A percentile compares a stretch with the other conserved stretches of the same genome.
Conservation (phyloP, 345 rosid species). For the Microthlaspi erraticum region DNA sequence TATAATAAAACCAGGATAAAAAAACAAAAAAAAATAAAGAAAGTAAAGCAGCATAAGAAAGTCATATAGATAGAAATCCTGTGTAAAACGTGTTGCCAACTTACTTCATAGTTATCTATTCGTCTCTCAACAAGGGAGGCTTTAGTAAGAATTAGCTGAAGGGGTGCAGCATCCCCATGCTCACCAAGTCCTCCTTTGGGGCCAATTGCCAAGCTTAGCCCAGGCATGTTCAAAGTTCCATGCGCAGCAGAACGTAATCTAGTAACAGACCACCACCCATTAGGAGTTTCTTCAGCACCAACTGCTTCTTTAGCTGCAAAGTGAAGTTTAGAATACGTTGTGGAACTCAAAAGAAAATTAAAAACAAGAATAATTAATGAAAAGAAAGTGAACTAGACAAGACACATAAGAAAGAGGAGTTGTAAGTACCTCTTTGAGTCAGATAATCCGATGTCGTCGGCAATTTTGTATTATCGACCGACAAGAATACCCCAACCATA, state of each 20-base stretch:
- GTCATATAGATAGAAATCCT: constrained; percentile 4
- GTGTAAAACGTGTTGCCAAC: constrained; percentile 50
- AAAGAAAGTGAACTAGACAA: constrained; percentile 14
- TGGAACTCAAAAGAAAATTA: constrained; percentile 1
- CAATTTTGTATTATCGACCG: constrained; percentile 74
- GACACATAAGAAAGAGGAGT: constrained; percentile 16
- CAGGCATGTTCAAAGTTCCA: constrained; percentile 87
- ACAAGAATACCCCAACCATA: constrained; percentile 70
- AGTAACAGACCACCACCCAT: constrained; percentile 90
- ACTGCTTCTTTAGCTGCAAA: constrained; percentile 84
- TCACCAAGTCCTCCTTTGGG: constrained; percentile 99
- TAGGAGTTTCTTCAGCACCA: constrained; percentile 93
- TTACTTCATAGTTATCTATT: constrained; percentile 98
- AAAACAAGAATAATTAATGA: constrained; percentile 13
- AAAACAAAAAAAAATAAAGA: constrained; percentile 14
- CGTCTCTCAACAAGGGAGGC: constrained; percentile 96
- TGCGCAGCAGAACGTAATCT: constrained; percentile 92
- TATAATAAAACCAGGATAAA: not conserved
- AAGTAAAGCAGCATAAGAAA: constrained; percentile 13
- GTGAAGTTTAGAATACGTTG: constrained; percentile 16
- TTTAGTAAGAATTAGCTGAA: constrained; percentile 87
- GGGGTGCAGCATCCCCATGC: constrained; percentile 90
- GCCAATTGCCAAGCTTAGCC: constrained; percentile 81
- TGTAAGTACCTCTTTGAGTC: constrained; percentile 71
- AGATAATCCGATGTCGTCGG: constrained; percentile 71